These are phyloP conservation scores for Hysterium pulicare DNA, from an alignment of 2,329 filamentous ascomycete species.

Conservation along the genomic window DNA sequence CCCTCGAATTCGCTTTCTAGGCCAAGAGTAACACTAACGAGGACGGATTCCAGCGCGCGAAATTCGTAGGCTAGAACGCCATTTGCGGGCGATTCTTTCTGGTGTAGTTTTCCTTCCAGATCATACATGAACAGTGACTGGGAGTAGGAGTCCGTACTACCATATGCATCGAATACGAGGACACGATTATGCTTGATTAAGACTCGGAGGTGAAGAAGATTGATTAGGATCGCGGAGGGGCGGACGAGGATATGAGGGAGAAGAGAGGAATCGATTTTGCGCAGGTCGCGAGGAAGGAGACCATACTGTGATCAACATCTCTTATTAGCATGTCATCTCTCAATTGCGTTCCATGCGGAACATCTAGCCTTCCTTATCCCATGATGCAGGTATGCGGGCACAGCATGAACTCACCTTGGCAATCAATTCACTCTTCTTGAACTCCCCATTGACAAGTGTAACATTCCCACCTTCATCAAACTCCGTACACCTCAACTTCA, in stretches of 20 bases:
- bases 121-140: constrained; percentile 99
- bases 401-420: constrained; percentile 65
- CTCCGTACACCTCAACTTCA: constrained; percentile 87
- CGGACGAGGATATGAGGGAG: constrained; percentile 93
- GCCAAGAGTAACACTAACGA: constrained; percentile 88
- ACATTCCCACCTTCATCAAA: constrained; percentile 91
- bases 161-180: constrained; percentile 93
- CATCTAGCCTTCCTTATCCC: not conserved
- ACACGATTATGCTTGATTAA: constrained; percentile 94
- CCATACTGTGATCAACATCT: constrained; percentile 63
- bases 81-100: constrained; percentile 59
- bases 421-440: constrained; percentile 96
- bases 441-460: constrained; percentile 89
- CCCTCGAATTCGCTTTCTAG: constrained; percentile 93
- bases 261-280: constrained; percentile 96
- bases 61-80: constrained; percentile 83
- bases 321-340: not conserved
- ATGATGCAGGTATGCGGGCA: not conserved
- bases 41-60: constrained; percentile 87
- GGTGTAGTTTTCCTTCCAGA: constrained; percentile 84
- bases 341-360: not conserved
- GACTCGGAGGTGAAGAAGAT: constrained; percentile 91
- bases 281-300: constrained; percentile 85
- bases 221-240: constrained; percentile 88
- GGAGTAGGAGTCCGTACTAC: constrained; percentile 88